Evolutionary conservation across 2,329 filamentous ascomycete species (phyloP).

Genomic region (Periglandula ipomoeae): DNA sequence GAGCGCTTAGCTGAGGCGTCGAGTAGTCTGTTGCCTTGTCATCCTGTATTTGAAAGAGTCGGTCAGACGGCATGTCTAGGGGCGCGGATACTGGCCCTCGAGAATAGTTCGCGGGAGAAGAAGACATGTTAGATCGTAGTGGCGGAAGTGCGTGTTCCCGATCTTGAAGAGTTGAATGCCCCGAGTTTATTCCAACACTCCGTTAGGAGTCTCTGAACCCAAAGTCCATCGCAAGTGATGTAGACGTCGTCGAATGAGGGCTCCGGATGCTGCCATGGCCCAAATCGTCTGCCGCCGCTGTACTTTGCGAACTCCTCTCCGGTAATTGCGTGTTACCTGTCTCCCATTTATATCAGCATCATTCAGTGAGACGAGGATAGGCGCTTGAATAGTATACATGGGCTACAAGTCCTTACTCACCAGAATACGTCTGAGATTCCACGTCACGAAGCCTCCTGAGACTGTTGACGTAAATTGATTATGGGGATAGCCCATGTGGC

Average conservation of each 20-base stretch:
- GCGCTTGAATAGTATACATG: neutral
- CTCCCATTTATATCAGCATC: neutral
- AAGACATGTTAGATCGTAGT: conserved; percentile 2
- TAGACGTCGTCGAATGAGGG: conserved; percentile 38
- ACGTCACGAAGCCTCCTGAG: conserved; percentile 34
- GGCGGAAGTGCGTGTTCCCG: conserved; percentile 34
- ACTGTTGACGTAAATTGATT: conserved; percentile 23
- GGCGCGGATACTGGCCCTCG: conserved; percentile 46
- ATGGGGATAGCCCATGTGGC: conserved; percentile 18
- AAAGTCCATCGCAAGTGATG: conserved; percentile 36
- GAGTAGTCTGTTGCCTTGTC: conserved; percentile 35
- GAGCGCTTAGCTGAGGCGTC: conserved; percentile 45
- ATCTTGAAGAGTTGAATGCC: conserved; percentile 31
- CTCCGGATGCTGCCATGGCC: conserved; percentile 37
- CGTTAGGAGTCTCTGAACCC: conserved; percentile 24
- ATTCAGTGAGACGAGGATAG: neutral
- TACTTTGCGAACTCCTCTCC: conserved; percentile 37
- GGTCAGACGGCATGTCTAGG: conserved; percentile 35
- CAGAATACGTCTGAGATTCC: conserved; percentile 42
- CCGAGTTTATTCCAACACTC: conserved; percentile 14
- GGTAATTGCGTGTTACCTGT: neutral
- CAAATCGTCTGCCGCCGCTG: conserved; percentile 25
- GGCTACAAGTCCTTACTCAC: conserved; percentile 26
- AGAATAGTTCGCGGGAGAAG: conserved; percentile 34
- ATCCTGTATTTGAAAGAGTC: conserved; percentile 18